A percentile compares a stretch with the other conserved stretches of the same genome.
phyloP scores from a whole-genome alignment of 1,284 basidiomycete species.

The Agaricales sp. region DNA sequence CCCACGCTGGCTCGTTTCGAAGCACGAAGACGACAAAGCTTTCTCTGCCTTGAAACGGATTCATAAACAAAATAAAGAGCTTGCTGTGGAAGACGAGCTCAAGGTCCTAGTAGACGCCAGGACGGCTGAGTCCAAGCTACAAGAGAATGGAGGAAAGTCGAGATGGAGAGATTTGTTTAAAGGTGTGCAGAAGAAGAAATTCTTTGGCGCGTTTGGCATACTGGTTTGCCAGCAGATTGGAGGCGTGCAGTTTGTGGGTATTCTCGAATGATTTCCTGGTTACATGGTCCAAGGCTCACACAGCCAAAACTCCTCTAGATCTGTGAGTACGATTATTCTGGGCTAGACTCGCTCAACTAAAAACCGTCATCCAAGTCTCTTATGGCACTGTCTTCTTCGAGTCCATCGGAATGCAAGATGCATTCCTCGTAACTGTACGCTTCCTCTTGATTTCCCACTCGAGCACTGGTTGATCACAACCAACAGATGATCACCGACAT shows the following conservation, averaged over 20 bases:
- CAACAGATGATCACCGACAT: slow-evolving; percentile 9
- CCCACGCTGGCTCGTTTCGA: slow-evolving; percentile 9
- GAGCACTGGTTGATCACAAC: too few species aligned
- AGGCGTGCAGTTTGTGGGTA: too few species aligned
- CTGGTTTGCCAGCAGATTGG: too few species aligned
- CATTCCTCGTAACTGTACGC: slow-evolving; percentile 2
- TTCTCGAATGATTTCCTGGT: too few species aligned
- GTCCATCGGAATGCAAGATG: slow-evolving; percentile 1
- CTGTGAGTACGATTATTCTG: too few species aligned
- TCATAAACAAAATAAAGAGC: slow-evolving; percentile 5
- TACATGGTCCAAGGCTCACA: too few species aligned
- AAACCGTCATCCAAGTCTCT: slow-evolving; percentile 1
- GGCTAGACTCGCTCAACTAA: not conserved
- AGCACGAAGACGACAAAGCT: slow-evolving; percentile 4
- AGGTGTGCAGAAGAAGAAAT: too few species aligned
- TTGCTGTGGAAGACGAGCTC: slow-evolving; percentile 4
- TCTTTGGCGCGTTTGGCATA: too few species aligned
- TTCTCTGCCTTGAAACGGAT: slow-evolving; percentile 7
- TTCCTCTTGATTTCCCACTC: too few species aligned
- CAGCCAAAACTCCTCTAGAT: too few species aligned
- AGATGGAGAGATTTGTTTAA: too few species aligned
- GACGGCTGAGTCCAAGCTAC: slow-evolving; percentile 2
- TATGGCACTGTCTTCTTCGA: slow-evolving; percentile 5
- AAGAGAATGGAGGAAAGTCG: too few species aligned
- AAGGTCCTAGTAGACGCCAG: slow-evolving; percentile 5